Percentiles rank a stretch among this genome's conserved stretches.
phyloP scores from a whole-genome alignment of 2,329 filamentous ascomycete genomes.

The Alternaria postmessia region DNA sequence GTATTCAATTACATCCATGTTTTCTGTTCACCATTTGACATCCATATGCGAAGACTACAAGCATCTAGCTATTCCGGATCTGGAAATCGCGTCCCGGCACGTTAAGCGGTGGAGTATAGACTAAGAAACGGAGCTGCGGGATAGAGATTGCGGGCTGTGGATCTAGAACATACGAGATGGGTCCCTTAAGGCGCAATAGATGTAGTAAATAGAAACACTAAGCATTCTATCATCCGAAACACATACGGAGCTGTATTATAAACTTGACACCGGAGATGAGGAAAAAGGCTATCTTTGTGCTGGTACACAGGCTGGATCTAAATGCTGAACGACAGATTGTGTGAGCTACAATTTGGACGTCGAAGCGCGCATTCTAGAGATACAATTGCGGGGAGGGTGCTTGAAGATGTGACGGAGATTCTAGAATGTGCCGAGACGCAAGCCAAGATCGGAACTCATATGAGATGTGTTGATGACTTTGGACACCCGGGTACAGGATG shows the following conservation, averaged over 20 bases:
- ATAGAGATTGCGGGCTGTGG: not conserved
- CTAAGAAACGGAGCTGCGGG: not conserved
- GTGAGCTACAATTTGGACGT: not conserved
- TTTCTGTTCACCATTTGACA: not conserved
- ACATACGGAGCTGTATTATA: not conserved
- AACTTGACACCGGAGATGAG: not conserved
- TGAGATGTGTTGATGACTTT: not conserved
- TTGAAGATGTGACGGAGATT: not conserved
- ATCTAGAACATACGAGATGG: not conserved
- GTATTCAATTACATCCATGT: not conserved
- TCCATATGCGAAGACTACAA: not conserved
- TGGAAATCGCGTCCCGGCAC: not conserved
- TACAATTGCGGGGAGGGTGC: not conserved
- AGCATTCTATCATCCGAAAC: not conserved
- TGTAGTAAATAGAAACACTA: not conserved
- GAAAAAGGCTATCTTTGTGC: not conserved
- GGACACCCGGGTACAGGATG: not conserved
- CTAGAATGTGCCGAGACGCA: not conserved
- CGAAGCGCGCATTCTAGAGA: not conserved
- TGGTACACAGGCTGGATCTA: not conserved
- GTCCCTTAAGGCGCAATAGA: not conserved
- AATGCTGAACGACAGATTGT: not conserved
- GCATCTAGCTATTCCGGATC: not conserved
- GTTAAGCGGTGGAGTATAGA: not conserved
- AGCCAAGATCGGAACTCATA: not conserved